Base-by-base conservation (phyloP, 495 filamentous ascomycete species). In the Schizothecium vesticola region DNA sequence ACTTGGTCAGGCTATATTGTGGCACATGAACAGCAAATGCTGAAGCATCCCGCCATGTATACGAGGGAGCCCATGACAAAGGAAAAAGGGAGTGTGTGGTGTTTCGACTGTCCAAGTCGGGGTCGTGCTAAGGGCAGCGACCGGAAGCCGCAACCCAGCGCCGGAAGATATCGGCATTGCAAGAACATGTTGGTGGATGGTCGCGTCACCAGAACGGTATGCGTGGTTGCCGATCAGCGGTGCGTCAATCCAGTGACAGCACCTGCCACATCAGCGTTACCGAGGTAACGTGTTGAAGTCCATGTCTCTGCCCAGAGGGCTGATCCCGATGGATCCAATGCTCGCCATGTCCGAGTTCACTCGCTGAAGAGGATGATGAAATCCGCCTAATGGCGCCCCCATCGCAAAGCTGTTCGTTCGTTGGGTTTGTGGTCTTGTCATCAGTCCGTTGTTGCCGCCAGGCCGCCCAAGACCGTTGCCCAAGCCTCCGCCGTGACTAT, bases 301-400 rank as follows among this genome's bases (percentile, higher is more conserved):
- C 43, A 79, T 16, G n/a, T 77, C 75, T 11, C 63, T 66, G 8
- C 70, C 73, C 72, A 79, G 71, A 2, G 74, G 61, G 31, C 70
- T 72, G 63, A 78, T 77, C 8, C 78, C 76, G 3, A 83, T 57
- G 10, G 78, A 36, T 56, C 74, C 73, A 77, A 82, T 81, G 0
- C 75, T 28, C 1, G 73, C 74, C 57, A 75, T 78, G 59, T 82
- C 81, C 0, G 80, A 75, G 63, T 81, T 81, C 36, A 76, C 75
- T 63, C 81, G 72, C 57, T 82, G 80, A 9, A 84, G 65, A 2
- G 81, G 78, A 11, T 84, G 78, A 9, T 84, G 81, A 67, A 82
- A 84, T 51, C 83, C 81, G 13, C 79, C 80, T 21, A 84, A 79
- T n/a, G 78, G 76, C 16, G 70, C 43, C 10, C 75, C 69, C 68